Evolutionary conservation across 441 rosid species (phyloP), one percentile per base, ranked within the genome.

Genomic region (California macrophylla): DNA sequence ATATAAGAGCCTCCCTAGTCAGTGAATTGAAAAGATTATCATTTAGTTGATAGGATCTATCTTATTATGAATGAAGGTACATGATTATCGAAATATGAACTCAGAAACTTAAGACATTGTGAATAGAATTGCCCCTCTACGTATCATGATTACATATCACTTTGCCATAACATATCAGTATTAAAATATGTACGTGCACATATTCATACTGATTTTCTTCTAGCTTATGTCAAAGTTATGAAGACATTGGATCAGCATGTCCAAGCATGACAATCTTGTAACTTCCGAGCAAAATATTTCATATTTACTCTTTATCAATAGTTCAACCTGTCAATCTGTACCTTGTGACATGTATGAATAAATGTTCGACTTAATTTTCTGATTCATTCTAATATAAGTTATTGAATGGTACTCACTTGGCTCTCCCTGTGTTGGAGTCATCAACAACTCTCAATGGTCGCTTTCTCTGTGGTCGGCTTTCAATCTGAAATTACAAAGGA

Each of bases 381-480:
- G 24, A 58, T 58, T 23, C 4, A 58, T 58, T 21, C 30, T 21
- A 21, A 58, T 58, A 23, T 7, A 6, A 58, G 26, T 21, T 21
- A 20, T 3, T 10, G 12, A 21, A 65, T 26, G 8, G 29, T 69
- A 62, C 83, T 80, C 70, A 87, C 92, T 79, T 84, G 76, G 88
- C 85, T 67, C 75, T 81, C 30, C 89, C 88, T 47, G 72, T 79
- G 67, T 87, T 84, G 66, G 82, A 82, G 71, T 85, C 88, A 78
- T 85, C 89, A 23, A 85, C 88, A 9, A 84, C 88, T 74, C 89
- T 79, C 47, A 85, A 30, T 0, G 88, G 89, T 26, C 74, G 71
- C 78, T 82, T 85, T 77, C 87, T 80, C 75, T 82, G 92, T n/a
- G 92, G 92, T 29, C 86, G 80, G 71, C 89, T 85, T 77, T 85